Base-by-base conservation (phyloP, 2,329 filamentous ascomycete species). In the Lachnellula hyalina region DNA sequence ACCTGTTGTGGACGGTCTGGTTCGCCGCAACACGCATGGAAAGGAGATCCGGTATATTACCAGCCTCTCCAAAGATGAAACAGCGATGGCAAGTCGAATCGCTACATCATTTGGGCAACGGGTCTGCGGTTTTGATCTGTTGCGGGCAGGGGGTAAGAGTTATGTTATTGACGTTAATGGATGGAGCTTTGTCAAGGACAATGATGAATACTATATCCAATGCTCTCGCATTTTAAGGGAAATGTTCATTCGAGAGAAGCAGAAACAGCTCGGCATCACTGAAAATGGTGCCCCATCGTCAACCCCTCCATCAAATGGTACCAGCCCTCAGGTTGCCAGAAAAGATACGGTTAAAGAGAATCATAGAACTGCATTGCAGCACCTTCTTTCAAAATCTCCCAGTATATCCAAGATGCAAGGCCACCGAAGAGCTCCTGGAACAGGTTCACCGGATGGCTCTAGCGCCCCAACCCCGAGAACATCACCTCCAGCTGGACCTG, bases 141-240 rank as follows among this genome's bases (percentile, higher is more conserved):
- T 99, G 54, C 86, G 95, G 28, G 90, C 92, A 12, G 86, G 84
- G 49, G 90, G 91, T 15, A 90, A 90, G 70, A 97, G 93, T 70
- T 99, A 90, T 72, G 94, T 99, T 48, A 99, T 99, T 63, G 94
- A 99, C 66, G 94, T 99, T 64, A 99, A 99, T 70, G 94, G 94
- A 12, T 99, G 95, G 95, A 97, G 93, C 68, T 99, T 99, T 67
- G 94, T 99, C 71, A 99, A 99, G 71, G 95, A 99, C 71, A 99
- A 99, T 66, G 93, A 96, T 59, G 92, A 96, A 57, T 99, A 99
- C 72, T 99, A 99, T 70, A 89, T 97, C 67, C 90, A 90, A 67
- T 94, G 87, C 63, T 85, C 94, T 21, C 85, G 78, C 56, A 96
- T 97, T 48, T 75, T 99, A 50, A 89, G 86, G 67, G 86, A 94